Base-by-base conservation (phyloP, 768 basidiomycete genomes). In the Boletales sp. region DNA sequence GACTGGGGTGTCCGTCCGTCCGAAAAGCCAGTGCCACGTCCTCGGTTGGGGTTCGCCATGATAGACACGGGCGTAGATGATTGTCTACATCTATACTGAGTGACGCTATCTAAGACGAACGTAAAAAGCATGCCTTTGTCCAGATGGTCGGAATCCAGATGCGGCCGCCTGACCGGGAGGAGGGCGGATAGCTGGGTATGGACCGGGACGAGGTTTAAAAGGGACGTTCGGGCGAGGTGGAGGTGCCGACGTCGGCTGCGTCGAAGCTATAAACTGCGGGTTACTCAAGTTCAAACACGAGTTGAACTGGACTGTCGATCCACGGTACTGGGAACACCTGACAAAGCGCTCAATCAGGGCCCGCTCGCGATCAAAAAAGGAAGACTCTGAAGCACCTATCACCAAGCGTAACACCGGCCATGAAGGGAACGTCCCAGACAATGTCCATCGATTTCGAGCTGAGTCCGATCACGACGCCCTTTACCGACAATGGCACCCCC, bases 341-440 rank as follows among this genome's bases (percentile, higher is more conserved):
- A 24, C 39, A 32, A 11, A 44, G 17, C 15, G 30, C 30, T 48
- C 35, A 50, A 34, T 31, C 11, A 43, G 29, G 11, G 10, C n/a
- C 8, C 21, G 21, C 21, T 21, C 21, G 21, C 12, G 17, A 21
- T 2, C 10, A n/a, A 40, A 15, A 17, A 19, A 21, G 2, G 21
- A 41, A 10, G 13, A 30, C 14, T 27, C 27, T 21, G 21, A 37
- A 35, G 61, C 59, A 92, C 89, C 94, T 77, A 60, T 90, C 90
- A 4, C 84, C 83, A 11, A 98, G 72, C 0, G 90, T 97, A 3
- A 80, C 77, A 8, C 97, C 97, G 18, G 92, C 84, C 82, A 99
- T 90, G 71, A 99, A 98, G 1, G 92, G 79, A 19, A 87, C 85
- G 66, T 99, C 97, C 90, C 97, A 98, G 0, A 95, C 80, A 19